phyloP scores from a whole-genome alignment of 208 protist genomes.

The Wallacemonas collosoma region DNA sequence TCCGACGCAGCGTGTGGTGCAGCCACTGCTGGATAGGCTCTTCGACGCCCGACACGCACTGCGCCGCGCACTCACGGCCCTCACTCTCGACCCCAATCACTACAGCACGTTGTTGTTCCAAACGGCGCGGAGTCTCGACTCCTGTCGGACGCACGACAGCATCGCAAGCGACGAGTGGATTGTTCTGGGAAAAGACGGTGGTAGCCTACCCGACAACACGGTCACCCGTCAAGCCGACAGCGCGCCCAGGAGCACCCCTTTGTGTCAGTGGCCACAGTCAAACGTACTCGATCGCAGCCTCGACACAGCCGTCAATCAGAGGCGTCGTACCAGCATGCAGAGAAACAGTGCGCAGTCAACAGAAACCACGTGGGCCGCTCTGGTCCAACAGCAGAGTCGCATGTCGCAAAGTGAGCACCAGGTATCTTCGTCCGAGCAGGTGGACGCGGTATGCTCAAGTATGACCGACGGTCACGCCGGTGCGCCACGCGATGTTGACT shows the following conservation, averaged over 20 bases:
- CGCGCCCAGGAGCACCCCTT: not conserved
- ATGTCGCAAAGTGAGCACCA: not conserved
- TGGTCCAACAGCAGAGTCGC: not conserved
- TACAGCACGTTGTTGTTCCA: constrained; percentile 17
- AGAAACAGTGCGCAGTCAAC: not conserved
- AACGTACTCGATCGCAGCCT: not conserved
- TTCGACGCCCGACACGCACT: constrained; percentile 36
- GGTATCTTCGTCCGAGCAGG: not conserved
- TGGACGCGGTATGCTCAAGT: not conserved
- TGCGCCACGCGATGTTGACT: not conserved
- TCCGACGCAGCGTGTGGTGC: constrained; percentile 9
- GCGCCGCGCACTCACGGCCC: constrained; percentile 12
- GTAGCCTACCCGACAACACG: not conserved
- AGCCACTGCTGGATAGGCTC: constrained; percentile 36
- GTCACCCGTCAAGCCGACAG: not conserved
- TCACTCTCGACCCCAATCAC: constrained; percentile 12
- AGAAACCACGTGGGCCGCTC: not conserved
- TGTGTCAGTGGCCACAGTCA: constrained; percentile 20
- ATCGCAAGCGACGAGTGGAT: constrained; percentile 8
- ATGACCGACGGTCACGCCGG: not conserved
- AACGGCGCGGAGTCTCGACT: not conserved
- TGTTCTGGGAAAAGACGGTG: not conserved
- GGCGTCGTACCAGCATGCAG: constrained; percentile 2
- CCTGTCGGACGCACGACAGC: not conserved
- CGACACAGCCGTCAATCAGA: not conserved